Conservation (phyloP, 208 protist species). For the Zelonia costaricensis region DNA sequence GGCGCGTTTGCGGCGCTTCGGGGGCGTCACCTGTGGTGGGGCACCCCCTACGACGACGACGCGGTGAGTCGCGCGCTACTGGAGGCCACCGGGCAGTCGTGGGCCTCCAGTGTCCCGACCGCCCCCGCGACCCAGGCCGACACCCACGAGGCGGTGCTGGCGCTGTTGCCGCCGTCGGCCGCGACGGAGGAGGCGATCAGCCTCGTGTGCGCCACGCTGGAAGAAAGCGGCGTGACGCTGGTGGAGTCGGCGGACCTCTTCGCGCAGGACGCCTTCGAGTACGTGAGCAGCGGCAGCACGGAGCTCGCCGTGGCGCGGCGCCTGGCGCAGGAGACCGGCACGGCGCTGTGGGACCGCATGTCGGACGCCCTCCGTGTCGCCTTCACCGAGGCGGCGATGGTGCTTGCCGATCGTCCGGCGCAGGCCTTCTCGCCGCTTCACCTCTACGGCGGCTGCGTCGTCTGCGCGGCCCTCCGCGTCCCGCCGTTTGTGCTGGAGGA, state of each 20-base stretch:
- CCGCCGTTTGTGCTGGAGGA: constrained; percentile 38
- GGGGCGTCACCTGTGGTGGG: constrained; percentile 38
- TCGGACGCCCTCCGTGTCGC: neutral
- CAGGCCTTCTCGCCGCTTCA: constrained; percentile 9
- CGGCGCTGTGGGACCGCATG: constrained; percentile 19
- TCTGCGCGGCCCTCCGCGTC: constrained; percentile 31
- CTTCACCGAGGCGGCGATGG: constrained; percentile 35
- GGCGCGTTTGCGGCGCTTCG: constrained; percentile 9
- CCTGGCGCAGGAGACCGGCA: constrained; percentile 15
- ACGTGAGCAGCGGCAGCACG: constrained; percentile 25
- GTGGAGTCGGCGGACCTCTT: constrained; percentile 34
- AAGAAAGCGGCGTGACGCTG: constrained; percentile 26
- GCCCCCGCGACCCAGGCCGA: too few species aligned
- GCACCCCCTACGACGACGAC: constrained; percentile 33
- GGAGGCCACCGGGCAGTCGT: constrained; percentile 37
- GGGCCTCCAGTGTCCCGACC: constrained; percentile 1
- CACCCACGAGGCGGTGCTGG: constrained; percentile 58
- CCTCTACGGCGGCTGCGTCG: constrained; percentile 44
- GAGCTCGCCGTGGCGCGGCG: constrained; percentile 23
- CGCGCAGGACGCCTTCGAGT: constrained; percentile 28
- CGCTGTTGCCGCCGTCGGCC: constrained; percentile 54
- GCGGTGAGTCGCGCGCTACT: constrained; percentile 28
- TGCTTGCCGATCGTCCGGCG: constrained; percentile 20
- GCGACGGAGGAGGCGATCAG: constrained; percentile 29
- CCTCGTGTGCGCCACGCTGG: constrained; percentile 35